These are phyloP conservation scores for Aaosphaeria pasadenensis DNA, from an alignment of 2,329 filamentous ascomycete species.

Conservation along the genomic window DNA sequence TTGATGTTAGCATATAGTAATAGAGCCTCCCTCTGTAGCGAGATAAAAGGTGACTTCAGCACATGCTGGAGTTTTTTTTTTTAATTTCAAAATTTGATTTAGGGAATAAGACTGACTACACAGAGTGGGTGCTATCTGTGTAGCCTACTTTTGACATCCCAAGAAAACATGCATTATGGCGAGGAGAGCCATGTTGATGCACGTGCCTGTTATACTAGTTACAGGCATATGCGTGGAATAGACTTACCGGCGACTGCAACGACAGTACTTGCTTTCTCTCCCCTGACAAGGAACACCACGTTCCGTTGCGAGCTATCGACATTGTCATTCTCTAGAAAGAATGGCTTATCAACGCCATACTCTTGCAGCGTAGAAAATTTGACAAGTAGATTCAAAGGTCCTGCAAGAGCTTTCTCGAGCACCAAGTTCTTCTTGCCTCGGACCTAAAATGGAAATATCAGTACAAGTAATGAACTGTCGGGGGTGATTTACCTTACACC, in stretches of 20 bases:
- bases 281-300: conserved; percentile 87
- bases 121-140: conserved; percentile 53
- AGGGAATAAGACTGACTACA: conserved; percentile 57
- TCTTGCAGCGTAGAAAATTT: conserved; percentile 95
- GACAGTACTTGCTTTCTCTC: conserved; percentile 81
- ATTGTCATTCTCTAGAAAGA: conserved; percentile 94
- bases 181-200: too few species aligned
- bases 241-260: conserved; percentile 79
- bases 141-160: conserved; percentile 60
- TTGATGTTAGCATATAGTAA: conserved; percentile 49
- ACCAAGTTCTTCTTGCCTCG: conserved; percentile 98
- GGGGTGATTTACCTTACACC: conserved; percentile 68
- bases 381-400: conserved; percentile 84
- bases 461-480: conserved; percentile 22
- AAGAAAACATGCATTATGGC: conserved; percentile 13
- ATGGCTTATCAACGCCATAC: conserved; percentile 96
- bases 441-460: conserved; percentile 59
- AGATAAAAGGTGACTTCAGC: conserved; percentile 24
- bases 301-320: conserved; percentile 92
- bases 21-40: conserved; percentile 22
- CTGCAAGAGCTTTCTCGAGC: conserved; percentile 85
- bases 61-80: conserved; percentile 6
- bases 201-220: too few species aligned
- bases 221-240: background rate
- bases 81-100: conserved; percentile 37